Conservation (phyloP, 73 alveolate genomes). For the Tetrahymena elliotti region DNA sequence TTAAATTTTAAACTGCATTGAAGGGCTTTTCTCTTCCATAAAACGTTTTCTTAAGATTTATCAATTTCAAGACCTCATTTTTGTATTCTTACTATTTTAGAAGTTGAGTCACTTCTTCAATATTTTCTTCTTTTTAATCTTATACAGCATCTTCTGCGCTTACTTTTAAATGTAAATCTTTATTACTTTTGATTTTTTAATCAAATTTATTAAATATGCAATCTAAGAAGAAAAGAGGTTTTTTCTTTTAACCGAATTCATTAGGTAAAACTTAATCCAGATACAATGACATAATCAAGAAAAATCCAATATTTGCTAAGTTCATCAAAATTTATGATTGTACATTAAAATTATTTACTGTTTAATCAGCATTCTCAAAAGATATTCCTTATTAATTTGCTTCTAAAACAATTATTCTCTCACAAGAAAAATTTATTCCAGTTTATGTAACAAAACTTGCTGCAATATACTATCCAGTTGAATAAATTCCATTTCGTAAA, state of each 20-base stretch:
- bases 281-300: constrained; percentile 44
- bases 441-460: constrained; percentile 49
- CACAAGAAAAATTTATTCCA: constrained; percentile 45
- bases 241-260: constrained; percentile 42
- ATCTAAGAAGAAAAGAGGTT: background rate
- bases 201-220: constrained; percentile 33
- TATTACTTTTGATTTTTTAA: background rate
- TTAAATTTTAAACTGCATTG: constrained; percentile 74
- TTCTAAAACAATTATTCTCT: constrained; percentile 45
- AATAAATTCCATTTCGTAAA: constrained; percentile 21
- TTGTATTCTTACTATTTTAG: constrained; percentile 50
- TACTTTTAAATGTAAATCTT: background rate
- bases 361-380: constrained; percentile 18
- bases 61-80: constrained; percentile 53
- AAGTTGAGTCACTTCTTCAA: constrained; percentile 32
- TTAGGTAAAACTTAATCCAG: constrained; percentile 48
- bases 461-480: constrained; percentile 7
- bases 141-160: background rate
- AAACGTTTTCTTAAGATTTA: constrained; percentile 52
- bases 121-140: background rate
- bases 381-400: constrained; percentile 19
- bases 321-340: constrained; percentile 11
- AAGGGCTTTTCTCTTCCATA: constrained; percentile 56
- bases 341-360: constrained; percentile 19
- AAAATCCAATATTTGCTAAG: constrained; percentile 29